Evolutionary conservation across 1,284 basidiomycete species (phyloP).

Genomic region (Microbotryum violaceum): DNA sequence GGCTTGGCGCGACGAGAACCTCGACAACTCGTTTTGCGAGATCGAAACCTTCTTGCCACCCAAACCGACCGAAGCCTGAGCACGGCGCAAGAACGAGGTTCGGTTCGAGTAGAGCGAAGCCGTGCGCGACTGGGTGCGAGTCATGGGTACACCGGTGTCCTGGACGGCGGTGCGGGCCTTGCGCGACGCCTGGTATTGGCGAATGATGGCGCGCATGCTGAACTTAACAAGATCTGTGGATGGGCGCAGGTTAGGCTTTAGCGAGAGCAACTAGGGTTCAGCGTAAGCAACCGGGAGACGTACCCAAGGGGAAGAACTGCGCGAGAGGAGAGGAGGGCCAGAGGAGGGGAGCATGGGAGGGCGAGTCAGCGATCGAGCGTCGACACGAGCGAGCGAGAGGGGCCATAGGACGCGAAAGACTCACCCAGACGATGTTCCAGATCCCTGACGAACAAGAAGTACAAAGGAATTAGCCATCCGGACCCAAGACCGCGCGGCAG

Average conservation of each 20-base stretch:
- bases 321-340: slow-evolving; percentile 45
- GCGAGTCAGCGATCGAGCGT: too few species aligned
- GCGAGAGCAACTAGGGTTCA: slow-evolving; percentile 70
- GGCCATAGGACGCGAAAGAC: too few species aligned
- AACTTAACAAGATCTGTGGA: slow-evolving; percentile 96
- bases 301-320: slow-evolving; percentile 46
- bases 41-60: slow-evolving; percentile 56
- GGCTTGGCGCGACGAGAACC: slow-evolving; percentile 36
- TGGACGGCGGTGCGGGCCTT: slow-evolving; percentile 49
- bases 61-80: slow-evolving; percentile 73
- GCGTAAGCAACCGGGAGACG: slow-evolving; percentile 69
- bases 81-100: slow-evolving; percentile 77
- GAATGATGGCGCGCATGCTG: slow-evolving; percentile 85
- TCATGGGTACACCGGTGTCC: slow-evolving; percentile 65
- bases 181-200: slow-evolving; percentile 51
- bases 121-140: slow-evolving; percentile 79
- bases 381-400: too few species aligned
- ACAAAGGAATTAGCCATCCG: too few species aligned
- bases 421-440: slow-evolving; percentile 32
- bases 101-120: slow-evolving; percentile 91
- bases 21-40: slow-evolving; percentile 45
- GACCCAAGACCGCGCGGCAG: too few species aligned
- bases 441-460: too few species aligned
- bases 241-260: slow-evolving; percentile 36
- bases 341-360: not conserved